Percentiles rank a stretch among this genome's conserved stretches.
Conservation (phyloP, 2,329 filamentous ascomycete genomes). For the Bertia moriformis region DNA sequence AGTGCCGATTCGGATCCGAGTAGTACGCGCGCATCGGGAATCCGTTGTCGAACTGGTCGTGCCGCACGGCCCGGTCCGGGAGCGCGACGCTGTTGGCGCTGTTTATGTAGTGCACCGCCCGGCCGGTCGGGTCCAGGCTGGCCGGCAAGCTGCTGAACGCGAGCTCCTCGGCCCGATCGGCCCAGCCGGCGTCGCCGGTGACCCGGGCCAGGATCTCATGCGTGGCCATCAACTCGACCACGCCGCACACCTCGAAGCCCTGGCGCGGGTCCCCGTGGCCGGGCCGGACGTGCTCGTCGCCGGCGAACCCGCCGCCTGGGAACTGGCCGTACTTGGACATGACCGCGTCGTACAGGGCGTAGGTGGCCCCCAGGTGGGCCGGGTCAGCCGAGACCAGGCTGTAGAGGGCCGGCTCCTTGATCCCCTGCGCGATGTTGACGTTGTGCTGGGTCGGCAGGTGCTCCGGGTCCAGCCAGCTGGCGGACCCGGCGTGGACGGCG, state of each 20-base stretch:
- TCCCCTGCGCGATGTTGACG: neutral
- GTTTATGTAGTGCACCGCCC: neutral
- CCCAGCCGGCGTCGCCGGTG: neutral
- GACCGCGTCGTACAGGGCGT: neutral
- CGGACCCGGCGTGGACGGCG: neutral
- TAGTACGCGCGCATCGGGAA: neutral
- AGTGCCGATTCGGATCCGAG: neutral
- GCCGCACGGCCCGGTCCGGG: neutral
- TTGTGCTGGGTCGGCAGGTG: neutral
- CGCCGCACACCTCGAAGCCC: neutral
- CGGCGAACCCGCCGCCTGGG: neutral
- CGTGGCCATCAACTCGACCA: neutral
- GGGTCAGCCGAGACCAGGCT: neutral
- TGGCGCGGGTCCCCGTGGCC: neutral
- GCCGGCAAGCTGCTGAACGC: neutral
- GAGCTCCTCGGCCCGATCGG: neutral
- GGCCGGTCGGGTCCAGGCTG: neutral
- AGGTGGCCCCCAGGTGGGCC: neutral
- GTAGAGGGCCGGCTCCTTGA: neutral
- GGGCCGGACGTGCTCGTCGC: neutral
- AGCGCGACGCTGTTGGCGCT: neutral
- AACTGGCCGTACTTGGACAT: neutral
- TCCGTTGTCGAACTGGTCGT: neutral
- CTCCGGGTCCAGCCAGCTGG: neutral
- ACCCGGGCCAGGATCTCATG: neutral